phyloP scores from a whole-genome alignment of 306 rosid species.

The Vigna mungo region DNA sequence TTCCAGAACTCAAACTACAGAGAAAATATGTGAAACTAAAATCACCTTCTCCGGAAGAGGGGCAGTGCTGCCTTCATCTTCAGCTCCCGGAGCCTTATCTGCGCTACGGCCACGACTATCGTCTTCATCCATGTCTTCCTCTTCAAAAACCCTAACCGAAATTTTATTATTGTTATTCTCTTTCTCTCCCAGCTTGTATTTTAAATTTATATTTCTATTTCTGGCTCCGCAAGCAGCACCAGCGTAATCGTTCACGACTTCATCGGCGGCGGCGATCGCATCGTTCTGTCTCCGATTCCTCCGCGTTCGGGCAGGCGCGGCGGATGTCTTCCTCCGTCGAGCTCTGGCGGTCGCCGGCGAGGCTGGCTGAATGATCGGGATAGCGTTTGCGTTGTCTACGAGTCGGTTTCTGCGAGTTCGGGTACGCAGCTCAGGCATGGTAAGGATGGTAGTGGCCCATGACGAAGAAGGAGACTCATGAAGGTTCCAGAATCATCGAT shows the following conservation, averaged over 20 bases:
- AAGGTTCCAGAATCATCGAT: slow-evolving; percentile 53
- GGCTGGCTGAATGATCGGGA: slow-evolving; percentile 42
- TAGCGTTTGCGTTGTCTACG: slow-evolving; percentile 39
- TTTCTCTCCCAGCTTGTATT: slow-evolving; percentile 15
- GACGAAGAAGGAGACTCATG: slow-evolving; percentile 50
- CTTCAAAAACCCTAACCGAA: slow-evolving; percentile 45
- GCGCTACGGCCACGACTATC: slow-evolving; percentile 83
- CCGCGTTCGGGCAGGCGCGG: slow-evolving; percentile 22
- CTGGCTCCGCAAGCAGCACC: slow-evolving; percentile 28
- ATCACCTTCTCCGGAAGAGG: neutral
- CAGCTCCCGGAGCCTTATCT: slow-evolving; percentile 71
- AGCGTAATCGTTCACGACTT: slow-evolving; percentile 33
- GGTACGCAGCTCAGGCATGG: slow-evolving; percentile 68
- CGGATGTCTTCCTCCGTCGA: slow-evolving; percentile 41
- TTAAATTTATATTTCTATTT: slow-evolving; percentile 33
- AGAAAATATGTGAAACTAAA: neutral
- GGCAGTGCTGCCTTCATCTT: slow-evolving; percentile 63
- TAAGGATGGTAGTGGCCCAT: slow-evolving; percentile 53
- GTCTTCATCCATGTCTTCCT: slow-evolving; percentile 71
- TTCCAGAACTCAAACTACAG: neutral
- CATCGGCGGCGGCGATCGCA: slow-evolving; percentile 48
- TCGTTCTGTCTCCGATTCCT: slow-evolving; percentile 40
- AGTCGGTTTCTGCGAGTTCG: slow-evolving; percentile 50
- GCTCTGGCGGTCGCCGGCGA: slow-evolving; percentile 39
- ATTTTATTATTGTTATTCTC: neutral